These are phyloP conservation scores for Mortierella sp. DNA, from an alignment of 371 early-diverging fungal species.

Conservation along the genomic window DNA sequence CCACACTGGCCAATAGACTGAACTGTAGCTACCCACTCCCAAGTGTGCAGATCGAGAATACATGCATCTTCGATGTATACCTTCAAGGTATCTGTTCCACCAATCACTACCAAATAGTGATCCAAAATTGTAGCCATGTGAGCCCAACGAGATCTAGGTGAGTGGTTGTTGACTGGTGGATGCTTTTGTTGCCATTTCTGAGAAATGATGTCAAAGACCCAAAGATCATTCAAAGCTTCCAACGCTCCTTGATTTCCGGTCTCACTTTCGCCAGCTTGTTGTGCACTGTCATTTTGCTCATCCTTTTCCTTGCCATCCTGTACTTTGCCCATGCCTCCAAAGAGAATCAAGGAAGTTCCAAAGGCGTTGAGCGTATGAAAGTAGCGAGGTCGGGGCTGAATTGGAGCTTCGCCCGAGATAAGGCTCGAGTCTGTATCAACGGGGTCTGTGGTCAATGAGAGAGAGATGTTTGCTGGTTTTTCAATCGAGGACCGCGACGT, in stretches of 20 bases:
- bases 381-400: constrained; percentile 59
- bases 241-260: constrained; percentile 20
- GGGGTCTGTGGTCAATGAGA: constrained; percentile 51
- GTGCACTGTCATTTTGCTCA: background rate
- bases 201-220: constrained; percentile 68
- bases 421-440: constrained; percentile 27
- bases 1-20: constrained; percentile 65
- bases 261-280: constrained; percentile 5
- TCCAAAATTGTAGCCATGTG: constrained; percentile 71
- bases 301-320: constrained; percentile 30
- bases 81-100: constrained; percentile 80
- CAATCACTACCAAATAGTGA: constrained; percentile 74
- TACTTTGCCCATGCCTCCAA: constrained; percentile 62
- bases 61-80: constrained; percentile 81
- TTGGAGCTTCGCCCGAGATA: constrained; percentile 29
- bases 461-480: constrained; percentile 21
- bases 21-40: constrained; percentile 68
- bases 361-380: constrained; percentile 70
- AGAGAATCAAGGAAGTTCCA: constrained; percentile 62
- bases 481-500: too few relatives aligned
- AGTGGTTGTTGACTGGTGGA: constrained; percentile 57
- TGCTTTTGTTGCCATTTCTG: constrained; percentile 70
- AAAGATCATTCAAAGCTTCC: constrained; percentile 74
- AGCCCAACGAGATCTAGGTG: constrained; percentile 79
- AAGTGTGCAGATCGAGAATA: constrained; percentile 69